Evolutionary conservation across 257 asterid species (phyloP), one percentile per base, ranked within the genome.

Genomic region (Salvia splendens): DNA sequence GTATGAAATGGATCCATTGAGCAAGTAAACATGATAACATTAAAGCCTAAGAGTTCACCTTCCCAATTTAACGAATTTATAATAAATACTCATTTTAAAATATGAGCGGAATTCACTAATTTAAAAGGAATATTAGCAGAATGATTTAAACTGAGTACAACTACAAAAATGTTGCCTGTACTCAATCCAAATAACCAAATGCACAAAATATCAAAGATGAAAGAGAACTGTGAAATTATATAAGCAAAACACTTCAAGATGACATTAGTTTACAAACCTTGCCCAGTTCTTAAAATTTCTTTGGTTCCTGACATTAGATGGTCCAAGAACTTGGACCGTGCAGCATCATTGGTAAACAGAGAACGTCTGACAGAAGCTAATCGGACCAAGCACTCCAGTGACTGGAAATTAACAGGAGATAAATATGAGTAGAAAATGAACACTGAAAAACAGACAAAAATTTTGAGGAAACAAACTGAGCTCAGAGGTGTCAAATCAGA

Each of bases 361-460:
- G 99, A 94, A 57, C 99, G 97, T 51, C 99, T 84, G 42, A 91
- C 95, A 36, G 99, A 94, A 77, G 95, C 97, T 75, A 94, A 70
- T 52, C 99, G 81, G 33, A 94, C 95, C 79, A 94, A 81, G 84
- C 99, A 94, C 80, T 94, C 99, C 78, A 94, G 81, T 54, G 97
- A 87, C 99, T 94, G 78, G 46, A 69, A 62, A 64, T 69, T 38
- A 59, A 61, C 35, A 65, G 36, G 51, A 32, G 42, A 3, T 12
- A 47, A 14, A 7, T 5, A 11, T 33, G 60, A 28, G 33, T 36
- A 3, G 53, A 66, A 12, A 54, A 48, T 63, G 15, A 73, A 11
- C 35, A 47, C 14, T 73, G 14, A 69, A 28, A 33, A 70, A 53
- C 40, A 15, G 6, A 52, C 36, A 51, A 41, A 49, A 20, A 8